These are phyloP conservation scores for Diaporthe vaccinii DNA, from an alignment of 2,329 filamentous ascomycete species.

Conservation along the genomic window DNA sequence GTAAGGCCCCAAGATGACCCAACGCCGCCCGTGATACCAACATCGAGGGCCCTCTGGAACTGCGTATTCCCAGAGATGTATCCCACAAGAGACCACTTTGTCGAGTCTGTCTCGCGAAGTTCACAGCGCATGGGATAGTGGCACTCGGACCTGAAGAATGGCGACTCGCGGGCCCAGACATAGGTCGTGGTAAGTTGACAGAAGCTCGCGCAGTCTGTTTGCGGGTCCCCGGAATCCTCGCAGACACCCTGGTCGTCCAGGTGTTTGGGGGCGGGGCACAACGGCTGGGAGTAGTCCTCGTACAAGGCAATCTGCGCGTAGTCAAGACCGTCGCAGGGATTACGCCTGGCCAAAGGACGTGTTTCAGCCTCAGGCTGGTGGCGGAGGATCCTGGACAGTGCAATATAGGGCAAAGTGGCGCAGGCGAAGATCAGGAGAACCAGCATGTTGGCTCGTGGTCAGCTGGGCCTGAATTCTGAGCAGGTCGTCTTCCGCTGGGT, in stretches of 20 bases:
- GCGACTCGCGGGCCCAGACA: conserved; percentile 4
- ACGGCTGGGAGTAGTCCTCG: neutral
- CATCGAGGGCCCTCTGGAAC: neutral
- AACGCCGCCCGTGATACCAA: neutral
- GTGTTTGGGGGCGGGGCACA: neutral
- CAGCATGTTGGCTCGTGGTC: neutral
- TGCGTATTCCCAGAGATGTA: neutral
- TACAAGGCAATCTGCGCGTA: neutral
- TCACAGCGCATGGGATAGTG: conserved; percentile 13
- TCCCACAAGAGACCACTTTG: neutral
- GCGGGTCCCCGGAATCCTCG: neutral
- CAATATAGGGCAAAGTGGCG: neutral
- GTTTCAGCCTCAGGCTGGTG: neutral
- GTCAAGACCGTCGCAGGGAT: neutral
- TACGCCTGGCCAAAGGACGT: neutral
- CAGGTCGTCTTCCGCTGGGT: neutral
- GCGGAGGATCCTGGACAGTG: neutral
- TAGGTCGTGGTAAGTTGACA: neutral
- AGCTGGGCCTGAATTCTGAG: neutral
- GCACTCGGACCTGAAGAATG: neutral
- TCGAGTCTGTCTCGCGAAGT: neutral
- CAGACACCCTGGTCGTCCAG: neutral
- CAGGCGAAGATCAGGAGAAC: neutral
- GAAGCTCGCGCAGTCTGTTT: neutral
- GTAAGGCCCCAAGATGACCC: neutral